Evolutionary conservation across 2,329 filamentous ascomycete genomes (phyloP), one percentile per base, ranked within the genome.

Genomic region (Alternaria incomplexa): DNA sequence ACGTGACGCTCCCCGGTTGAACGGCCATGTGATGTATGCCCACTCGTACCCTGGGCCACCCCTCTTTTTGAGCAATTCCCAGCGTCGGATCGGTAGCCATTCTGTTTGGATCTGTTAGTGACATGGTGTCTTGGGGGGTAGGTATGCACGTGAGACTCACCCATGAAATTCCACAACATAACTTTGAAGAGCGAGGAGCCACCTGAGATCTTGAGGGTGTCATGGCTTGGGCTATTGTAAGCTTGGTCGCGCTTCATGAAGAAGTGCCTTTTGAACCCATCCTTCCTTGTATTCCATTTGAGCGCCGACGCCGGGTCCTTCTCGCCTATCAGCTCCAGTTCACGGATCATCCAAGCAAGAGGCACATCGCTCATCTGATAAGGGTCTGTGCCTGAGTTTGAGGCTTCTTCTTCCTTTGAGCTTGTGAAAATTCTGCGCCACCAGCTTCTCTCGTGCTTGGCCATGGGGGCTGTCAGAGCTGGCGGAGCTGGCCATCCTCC

Each of bases 401-500:
- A 32, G 25, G 53, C 4, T 23, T 36, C 9, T 3, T 10, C 2
- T 28, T 23, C 26, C 25, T 23, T 30, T 6, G 6, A 46, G 43
- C 6, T 23, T 25, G n/a, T 25, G 26, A 25, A 56, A n/a, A 56
- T 15, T 56, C 26, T 46, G 25, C 43, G 45, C 55, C 55, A 57
- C 55, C 55, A 57, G 20, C 32, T 55, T 6, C 52, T 23, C 22
- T 44, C n/a, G 11, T 36, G 15, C 48, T 36, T 13, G 47, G 47
- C 13, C 25, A 6, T 26, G 47, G 20, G 10, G 15, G 6, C 23
- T 6, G 47, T 50, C 13, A 13, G 15, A 17, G 47, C 22, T 50
- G 23, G 47, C 8, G 25, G 40, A 36, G 53, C 53, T 23, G 53
- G 56, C 61, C 61, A 63, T 8, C 83, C 82, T 2, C 81, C 82